Evolutionary conservation across 169 alveolate genomes (phyloP), one percentile per base, ranked within the genome.

Genomic region (Plasmodium vinckei): DNA sequence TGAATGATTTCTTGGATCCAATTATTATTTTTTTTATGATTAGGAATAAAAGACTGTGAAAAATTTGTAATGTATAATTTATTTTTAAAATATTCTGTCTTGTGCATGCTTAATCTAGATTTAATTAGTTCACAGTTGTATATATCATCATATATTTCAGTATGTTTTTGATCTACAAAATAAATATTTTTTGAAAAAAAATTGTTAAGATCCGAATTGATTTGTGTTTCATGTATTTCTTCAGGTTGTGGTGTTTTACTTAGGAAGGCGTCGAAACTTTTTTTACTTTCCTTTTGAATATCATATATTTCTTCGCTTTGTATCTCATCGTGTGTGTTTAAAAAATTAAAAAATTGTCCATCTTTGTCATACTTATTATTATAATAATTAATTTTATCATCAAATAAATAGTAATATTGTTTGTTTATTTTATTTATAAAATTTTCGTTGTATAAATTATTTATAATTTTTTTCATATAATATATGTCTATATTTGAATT

Each of bases 91-190:
- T 77, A 64, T 2, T 54, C 77, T 15, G 21, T 77, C 49, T 46
- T 49, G 23, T 39, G 12, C 5, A 39, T 53, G 6, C 23, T 9
- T 49, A 77, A 47, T 64, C 77, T 54, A 23, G 69, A 47, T 64
- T 64, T 77, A 46, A 77, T 64, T 47, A 77, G 5, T 77, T 77
- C 88, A 33, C 88, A 77, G 49, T 77, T 77, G 54, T 77, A 77
- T 49, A 77, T 77, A 39, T 77, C 88, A 56, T 77, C 88, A 57
- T 39, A 64, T 23, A 77, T 56, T 39, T 25, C 51, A 9, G 60
- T 15, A 25, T 73, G 61, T 39, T 42, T 67, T 15, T 67, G 44
- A 57, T 67, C 46, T 33, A 13, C 42, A 67, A 15, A 46, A 44
- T 42, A 67, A 67, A 67, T 67, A 33, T 42, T 17, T 12, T 49